phyloP scores from a whole-genome alignment of 2,329 filamentous ascomycete genomes.

The Calonectria fujianensis region DNA sequence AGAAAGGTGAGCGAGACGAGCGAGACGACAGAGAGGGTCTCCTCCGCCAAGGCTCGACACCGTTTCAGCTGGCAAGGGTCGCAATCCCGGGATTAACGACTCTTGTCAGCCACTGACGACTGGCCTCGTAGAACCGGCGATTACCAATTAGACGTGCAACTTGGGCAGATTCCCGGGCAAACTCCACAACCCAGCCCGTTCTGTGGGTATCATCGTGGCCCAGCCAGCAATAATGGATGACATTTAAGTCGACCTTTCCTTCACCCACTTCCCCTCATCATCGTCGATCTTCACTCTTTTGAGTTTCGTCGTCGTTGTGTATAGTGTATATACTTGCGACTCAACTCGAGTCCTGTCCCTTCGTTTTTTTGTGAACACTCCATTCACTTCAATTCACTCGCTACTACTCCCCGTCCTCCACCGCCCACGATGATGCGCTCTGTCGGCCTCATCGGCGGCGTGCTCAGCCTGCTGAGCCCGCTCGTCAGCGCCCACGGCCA shows the following conservation, averaged over 20 bases:
- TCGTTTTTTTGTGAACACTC: not conserved
- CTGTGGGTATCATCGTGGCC: not conserved
- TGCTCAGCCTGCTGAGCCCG: not conserved
- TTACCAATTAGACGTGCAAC: slow-evolving; percentile 10
- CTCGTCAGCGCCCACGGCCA: not conserved
- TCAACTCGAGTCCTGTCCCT: slow-evolving; percentile 6
- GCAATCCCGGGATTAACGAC: not conserved
- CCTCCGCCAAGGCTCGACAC: slow-evolving; percentile 5
- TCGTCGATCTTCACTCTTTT: slow-evolving; percentile 23
- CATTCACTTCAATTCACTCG: not conserved
- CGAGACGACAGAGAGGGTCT: not conserved
- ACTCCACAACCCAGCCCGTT: not conserved
- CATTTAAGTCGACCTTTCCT: not conserved
- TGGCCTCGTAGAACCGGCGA: not conserved
- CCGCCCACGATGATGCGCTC: not conserved
- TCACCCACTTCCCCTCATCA: not conserved
- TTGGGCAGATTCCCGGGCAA: not conserved
- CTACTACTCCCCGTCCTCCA: not conserved
- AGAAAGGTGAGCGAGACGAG: no score
- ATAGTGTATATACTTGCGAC: not conserved
- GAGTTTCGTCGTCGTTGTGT: not conserved
- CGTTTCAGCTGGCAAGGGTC: slow-evolving; percentile 17
- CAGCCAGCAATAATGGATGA: not conserved
- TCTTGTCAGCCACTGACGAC: slow-evolving; percentile 3
- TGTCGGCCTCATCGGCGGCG: not conserved